Conservation (phyloP, 1,139 yeast species). For the Scheffersomyces titani region DNA sequence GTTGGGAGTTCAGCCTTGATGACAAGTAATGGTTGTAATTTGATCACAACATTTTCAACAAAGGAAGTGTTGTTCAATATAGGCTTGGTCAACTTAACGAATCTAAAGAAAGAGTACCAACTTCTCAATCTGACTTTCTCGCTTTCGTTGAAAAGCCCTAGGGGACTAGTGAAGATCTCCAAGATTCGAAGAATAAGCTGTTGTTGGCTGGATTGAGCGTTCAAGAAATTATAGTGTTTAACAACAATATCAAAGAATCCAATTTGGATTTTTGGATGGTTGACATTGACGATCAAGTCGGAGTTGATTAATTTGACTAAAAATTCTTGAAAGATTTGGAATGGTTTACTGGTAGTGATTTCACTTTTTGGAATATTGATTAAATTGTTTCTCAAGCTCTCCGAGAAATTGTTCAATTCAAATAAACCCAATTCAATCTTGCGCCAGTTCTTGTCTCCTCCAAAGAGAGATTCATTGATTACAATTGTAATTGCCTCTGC, state of each 20-base stretch:
- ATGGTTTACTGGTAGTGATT: conserved; percentile 63
- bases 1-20: conserved; percentile 61
- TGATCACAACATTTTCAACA: conserved; percentile 38
- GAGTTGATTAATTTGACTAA: conserved; percentile 67
- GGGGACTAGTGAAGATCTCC: conserved; percentile 74
- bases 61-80: conserved; percentile 42
- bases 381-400: conserved; percentile 72
- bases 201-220: conserved; percentile 43
- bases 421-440: conserved; percentile 82
- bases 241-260: conserved; percentile 82
- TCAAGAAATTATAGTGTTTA: conserved; percentile 72
- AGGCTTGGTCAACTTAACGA: conserved; percentile 76
- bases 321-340: conserved; percentile 58
- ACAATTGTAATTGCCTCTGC: conserved; percentile 68
- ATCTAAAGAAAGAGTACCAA: conserved; percentile 88
- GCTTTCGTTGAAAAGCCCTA: conserved; percentile 75
- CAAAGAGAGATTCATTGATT: conserved; percentile 60
- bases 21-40: conserved; percentile 51
- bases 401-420: conserved; percentile 78
- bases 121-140: conserved; percentile 79
- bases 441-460: conserved; percentile 60
- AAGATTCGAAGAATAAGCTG: conserved; percentile 65
- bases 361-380: conserved; percentile 67
- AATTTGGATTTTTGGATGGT: conserved; percentile 79
- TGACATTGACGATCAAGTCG: conserved; percentile 48